Base-by-base conservation (phyloP, 495 filamentous ascomycete species). In the Penicillium maclennaniae region DNA sequence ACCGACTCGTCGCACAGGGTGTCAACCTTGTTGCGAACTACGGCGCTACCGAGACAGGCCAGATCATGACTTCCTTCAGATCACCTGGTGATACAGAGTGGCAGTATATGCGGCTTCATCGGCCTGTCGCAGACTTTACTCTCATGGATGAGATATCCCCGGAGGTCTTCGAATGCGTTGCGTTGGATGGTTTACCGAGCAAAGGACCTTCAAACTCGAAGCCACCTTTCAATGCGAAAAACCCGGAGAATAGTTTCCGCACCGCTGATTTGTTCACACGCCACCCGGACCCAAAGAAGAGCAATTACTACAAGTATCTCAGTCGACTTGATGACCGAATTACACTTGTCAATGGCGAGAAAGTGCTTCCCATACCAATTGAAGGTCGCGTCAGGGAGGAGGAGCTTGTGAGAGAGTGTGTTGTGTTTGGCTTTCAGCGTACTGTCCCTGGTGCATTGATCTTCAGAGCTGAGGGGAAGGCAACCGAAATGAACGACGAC, bases 301-400 rank as follows among this genome's bases (percentile, higher is more conserved):
- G 61, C 34, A 71, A 79, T 44, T 78, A 79, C 12, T 87, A 83
- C 72, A 76, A 74, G 49, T 86, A 87, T 59, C 74, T 82, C 45
- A 77, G 74, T 21, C 70, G 84, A 39, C 70, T 79, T 1, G 84
- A 87, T 50, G 76, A 82, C 19, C 79, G 83, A 23, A 70, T 87
- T 38, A 82, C 78, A 0, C 68, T 88, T 5, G 68, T 81, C 15
- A 88, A 84, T 14, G 84, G 84, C 0, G 84, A 86, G 67, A 87
- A 88, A 50, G 85, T 87, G 28, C 83, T 84, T 53, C 84, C 84
- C 6, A 76, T 81, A 17, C 80, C 80, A 1, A 61, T 87, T 15
- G 84, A 88, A 70, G 77, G 71, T 16, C 62, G 66, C 2, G 63
- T 73, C 21, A 52, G 71, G 36, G 63, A 76, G 47, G 62, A 69